A percentile compares a stretch with the other conserved stretches of the same genome.
phyloP scores from a whole-genome alignment of 75 land plant genomes.

The Cupressus sempervirens region DNA sequence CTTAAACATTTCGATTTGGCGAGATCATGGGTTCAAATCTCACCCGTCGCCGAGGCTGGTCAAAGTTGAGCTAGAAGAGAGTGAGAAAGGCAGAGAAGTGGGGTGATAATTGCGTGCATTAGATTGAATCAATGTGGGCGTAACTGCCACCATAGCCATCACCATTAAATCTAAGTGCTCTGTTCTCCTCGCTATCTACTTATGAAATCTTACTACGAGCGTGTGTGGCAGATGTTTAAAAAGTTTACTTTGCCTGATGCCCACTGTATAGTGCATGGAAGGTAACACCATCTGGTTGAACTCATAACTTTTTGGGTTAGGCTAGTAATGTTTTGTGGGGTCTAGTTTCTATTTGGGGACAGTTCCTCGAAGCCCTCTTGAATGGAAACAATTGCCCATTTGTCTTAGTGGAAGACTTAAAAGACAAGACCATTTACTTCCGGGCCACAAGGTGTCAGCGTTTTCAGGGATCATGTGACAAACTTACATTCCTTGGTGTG shows the following conservation, averaged over 20 bases:
- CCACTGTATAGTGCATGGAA: neutral
- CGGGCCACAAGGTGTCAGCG: neutral
- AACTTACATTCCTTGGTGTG: neutral
- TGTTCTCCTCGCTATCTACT: neutral
- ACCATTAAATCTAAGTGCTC: slow-evolving; percentile 1
- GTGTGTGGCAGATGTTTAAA: neutral
- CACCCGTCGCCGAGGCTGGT: slow-evolving; percentile 2
- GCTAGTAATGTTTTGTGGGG: neutral
- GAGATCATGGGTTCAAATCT: neutral
- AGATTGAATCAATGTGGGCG: neutral
- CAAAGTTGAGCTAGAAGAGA: neutral
- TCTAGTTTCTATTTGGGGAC: neutral
- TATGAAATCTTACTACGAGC: neutral
- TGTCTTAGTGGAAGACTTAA: neutral
- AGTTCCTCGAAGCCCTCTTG: neutral
- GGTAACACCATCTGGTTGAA: neutral
- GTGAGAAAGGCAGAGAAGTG: neutral
- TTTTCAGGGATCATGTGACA: neutral
- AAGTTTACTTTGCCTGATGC: neutral
- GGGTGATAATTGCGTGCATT: neutral
- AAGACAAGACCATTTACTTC: neutral
- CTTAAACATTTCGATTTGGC: neutral
- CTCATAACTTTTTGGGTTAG: neutral
- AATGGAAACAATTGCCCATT: neutral
- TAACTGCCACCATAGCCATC: neutral